Base-by-base conservation (phyloP, 306 rosid species). In the Vigna radiata region DNA sequence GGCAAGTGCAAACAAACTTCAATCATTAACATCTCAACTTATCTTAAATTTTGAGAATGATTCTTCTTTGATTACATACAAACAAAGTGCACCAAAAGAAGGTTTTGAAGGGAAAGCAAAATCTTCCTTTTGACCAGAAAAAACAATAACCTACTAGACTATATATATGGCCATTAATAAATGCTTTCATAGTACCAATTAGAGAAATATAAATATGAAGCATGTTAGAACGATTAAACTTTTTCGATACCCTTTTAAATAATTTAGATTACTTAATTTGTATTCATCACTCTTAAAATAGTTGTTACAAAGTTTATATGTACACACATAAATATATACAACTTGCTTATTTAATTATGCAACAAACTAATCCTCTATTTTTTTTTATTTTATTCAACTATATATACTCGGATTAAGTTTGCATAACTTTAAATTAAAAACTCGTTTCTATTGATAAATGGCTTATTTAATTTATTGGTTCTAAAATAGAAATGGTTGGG, bases 121-220 rank as follows among this genome's bases (percentile, higher is more conserved):
- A 60, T 81, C 78, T 68, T 68, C 70, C 59, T 71, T 77, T 81
- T 85, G 88, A 85, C 88, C 61, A 61, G 39, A 44, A 50, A 77
- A 77, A 68, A 66, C 58, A 44, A 37, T 12, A 63, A 50, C 50
- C 44, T 44, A 63, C 12, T 13, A 41, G 19, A 27, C 44, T 44
- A 43, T 44, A 43, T 44, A 43, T 44, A 43, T 15, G 61, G 21
- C 72, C 62, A 39, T 43, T 5, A 43, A 43, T 18, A 8, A 63
- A 3, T 33, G 9, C 11, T 14, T 60, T 23, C 0, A 6, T 0
- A 60, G 4, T 60, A 27, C 43, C 19, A 60, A 25, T 61, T 16
- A 61, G 11, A 27, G 37, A 27, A 59, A 6, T 13, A 4, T 58
- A 58, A 58, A 58, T 10, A 27, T 21, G 16, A 21, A 55, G 11